A percentile compares a stretch with the other conserved stretches of the same genome.
Evolutionary conservation across 2,329 filamentous ascomycete genomes (phyloP).

Genomic region (Paracorniculantispora psalliotae): DNA sequence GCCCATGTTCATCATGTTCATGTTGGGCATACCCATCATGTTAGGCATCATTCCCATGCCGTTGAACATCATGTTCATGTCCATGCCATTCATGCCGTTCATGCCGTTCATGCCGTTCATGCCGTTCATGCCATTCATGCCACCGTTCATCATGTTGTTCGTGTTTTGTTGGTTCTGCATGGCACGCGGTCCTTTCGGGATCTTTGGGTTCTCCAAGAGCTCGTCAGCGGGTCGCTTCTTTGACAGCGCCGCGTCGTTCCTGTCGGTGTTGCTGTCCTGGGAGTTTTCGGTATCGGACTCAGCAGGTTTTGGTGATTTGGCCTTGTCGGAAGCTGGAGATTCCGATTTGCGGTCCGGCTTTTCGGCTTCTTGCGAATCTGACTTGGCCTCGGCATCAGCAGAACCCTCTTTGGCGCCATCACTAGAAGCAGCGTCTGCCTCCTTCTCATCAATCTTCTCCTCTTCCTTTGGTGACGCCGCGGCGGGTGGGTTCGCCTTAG

Average conservation of each 20-base stretch:
- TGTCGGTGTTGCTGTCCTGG: constrained; percentile 25
- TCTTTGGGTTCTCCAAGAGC: constrained; percentile 57
- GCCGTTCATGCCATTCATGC: constrained; percentile 29
- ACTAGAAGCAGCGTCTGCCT: constrained; percentile 31
- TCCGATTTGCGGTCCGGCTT: not conserved
- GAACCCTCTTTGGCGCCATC: not conserved
- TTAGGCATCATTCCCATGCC: constrained; percentile 26
- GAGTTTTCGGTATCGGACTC: constrained; percentile 36
- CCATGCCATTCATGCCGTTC: constrained; percentile 26
- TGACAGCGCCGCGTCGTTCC: constrained; percentile 33
- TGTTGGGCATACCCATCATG: constrained; percentile 34
- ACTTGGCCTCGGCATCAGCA: not conserved
- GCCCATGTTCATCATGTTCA: constrained; percentile 28
- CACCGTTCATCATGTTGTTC: constrained; percentile 40
- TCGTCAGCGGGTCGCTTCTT: constrained; percentile 85
- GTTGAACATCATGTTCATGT: constrained; percentile 21
- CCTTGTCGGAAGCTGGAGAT: constrained; percentile 26
- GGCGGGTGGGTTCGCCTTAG: constrained; percentile 36
- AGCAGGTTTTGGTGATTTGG: constrained; percentile 18
- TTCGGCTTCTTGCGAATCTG: not conserved
- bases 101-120: constrained; percentile 30
- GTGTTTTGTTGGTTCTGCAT: constrained; percentile 55
- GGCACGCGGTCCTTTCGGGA: constrained; percentile 60
- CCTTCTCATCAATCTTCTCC: constrained; percentile 34
- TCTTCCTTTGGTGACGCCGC: constrained; percentile 29